Evolutionary conservation across 768 basidiomycete genomes (phyloP).

Genomic region (Rubroboletus pulcherrimus): DNA sequence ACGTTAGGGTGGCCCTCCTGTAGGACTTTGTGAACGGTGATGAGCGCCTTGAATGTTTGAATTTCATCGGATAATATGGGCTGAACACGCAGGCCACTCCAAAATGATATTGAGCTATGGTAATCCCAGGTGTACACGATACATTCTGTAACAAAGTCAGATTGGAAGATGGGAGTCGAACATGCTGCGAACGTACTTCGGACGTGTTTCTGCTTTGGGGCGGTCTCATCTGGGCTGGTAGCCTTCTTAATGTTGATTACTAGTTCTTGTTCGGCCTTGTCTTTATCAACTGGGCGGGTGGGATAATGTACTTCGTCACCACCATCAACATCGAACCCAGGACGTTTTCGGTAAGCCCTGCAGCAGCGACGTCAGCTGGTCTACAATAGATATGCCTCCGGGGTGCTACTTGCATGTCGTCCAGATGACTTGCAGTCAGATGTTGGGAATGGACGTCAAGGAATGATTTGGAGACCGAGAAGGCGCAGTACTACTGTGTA

Average conservation of each 20-base stretch:
- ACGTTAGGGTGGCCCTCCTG: conserved; percentile 98
- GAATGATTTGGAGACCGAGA: not conserved
- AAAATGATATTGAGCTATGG: conserved; percentile 95
- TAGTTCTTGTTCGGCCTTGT: conserved; percentile 94
- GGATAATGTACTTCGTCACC: conserved; percentile 88
- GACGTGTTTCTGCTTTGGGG: conserved; percentile 99
- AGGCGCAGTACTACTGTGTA: conserved; percentile 8
- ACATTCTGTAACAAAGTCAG: conserved; percentile 59
- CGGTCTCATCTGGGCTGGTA: conserved; percentile 89
- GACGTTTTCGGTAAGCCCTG: conserved; percentile 35
- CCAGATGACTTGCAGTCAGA: conserved; percentile 1
- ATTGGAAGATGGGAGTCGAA: conserved; percentile 4
- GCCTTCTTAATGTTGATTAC: conserved; percentile 98
- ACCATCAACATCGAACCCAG: conserved; percentile 60
- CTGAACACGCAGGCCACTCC: conserved; percentile 95
- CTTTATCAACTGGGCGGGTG: conserved; percentile 96
- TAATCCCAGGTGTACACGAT: conserved; percentile 99
- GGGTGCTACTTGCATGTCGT: conserved; percentile 26
- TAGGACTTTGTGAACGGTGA: conserved; percentile 94
- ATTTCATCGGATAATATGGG: conserved; percentile 97
- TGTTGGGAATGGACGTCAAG: conserved; percentile 1
- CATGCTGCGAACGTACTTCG: conserved; percentile 63
- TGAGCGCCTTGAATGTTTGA: conserved; percentile 97
- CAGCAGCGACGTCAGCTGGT: conserved; percentile 7
- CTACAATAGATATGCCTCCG: not conserved